Conservation (phyloP, 1,284 basidiomycete genomes). For the Ustilago esculenta region DNA sequence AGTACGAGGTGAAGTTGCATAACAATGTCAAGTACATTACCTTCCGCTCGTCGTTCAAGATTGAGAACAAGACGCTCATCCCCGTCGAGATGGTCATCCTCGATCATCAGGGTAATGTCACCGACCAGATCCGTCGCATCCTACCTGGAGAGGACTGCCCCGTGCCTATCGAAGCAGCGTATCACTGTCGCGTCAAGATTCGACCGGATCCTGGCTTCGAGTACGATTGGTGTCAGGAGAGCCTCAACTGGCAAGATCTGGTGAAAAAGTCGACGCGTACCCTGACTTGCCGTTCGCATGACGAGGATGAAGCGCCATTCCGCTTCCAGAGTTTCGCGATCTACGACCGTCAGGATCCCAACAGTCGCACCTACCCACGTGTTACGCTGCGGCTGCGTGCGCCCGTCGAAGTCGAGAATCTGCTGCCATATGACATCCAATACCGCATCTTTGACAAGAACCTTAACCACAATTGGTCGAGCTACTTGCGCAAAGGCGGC, state of each 20-base stretch:
- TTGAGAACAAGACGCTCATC: constrained; percentile 91
- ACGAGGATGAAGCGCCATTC: constrained; percentile 87
- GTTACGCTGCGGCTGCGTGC: constrained; percentile 88
- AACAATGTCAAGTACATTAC: constrained; percentile 97
- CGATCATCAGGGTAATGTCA: constrained; percentile 83
- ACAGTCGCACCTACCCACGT: constrained; percentile 75
- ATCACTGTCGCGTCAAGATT: constrained; percentile 82
- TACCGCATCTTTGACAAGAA: constrained; percentile 96
- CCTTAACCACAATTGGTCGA: constrained; percentile 81
- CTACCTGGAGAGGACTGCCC: constrained; percentile 88
- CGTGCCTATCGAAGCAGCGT: constrained; percentile 90
- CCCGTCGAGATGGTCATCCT: constrained; percentile 92
- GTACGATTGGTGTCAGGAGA: constrained; percentile 89
- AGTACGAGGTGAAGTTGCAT: constrained; percentile 89
- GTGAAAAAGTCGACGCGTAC: constrained; percentile 78
- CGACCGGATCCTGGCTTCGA: constrained; percentile 96
- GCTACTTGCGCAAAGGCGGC: constrained; percentile 91
- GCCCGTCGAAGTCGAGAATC: constrained; percentile 94
- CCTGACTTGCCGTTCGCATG: constrained; percentile 84
- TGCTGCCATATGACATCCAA: constrained; percentile 93
- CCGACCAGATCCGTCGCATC: constrained; percentile 84
- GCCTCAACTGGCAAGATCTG: constrained; percentile 87
- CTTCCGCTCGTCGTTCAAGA: constrained; percentile 89
- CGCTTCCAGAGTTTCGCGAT: constrained; percentile 93
- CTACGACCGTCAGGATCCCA: constrained; percentile 77